Evolutionary conservation across 2,329 filamentous ascomycete species (phyloP), one percentile per base, ranked within the genome.

Genomic region (Lecanicillium sp.): DNA sequence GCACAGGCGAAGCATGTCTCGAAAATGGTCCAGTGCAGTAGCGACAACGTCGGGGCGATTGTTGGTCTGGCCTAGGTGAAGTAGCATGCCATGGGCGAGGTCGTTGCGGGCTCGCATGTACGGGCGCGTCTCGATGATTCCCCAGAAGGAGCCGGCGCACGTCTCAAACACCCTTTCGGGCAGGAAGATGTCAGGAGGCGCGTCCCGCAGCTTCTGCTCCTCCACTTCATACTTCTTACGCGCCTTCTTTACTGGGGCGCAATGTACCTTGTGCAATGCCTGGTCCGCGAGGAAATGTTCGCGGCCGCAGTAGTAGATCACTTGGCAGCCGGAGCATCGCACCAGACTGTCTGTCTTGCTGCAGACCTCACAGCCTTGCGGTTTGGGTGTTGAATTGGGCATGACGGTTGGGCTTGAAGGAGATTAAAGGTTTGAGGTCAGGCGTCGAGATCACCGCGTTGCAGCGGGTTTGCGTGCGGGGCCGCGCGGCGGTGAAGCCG

Each of bases 1-100:
- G 42, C 57, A 60, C 1, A 74, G 55, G 2, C 58, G 56, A 29
- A 74, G 39, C 57, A 73, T 62, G 35, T 68, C 67, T 33, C 55
- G 44, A 1, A 65, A 39, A 44, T 71, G 59, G 1, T 61, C 58
- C 3, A 71, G 48, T 3, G 56, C 54, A 13, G 54, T 47, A 34
- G 60, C 25, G 6, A 70, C 58, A n/a, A n/a, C n/a, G n/a, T n/a
- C n/a, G n/a, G n/a, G n/a, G n/a, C n/a, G n/a, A 0, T 62, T 61
- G 6, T 15, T 61, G 44, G 12, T 31, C 0, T 56, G 59, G 11
- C 60, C 46, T 9, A 47, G 48, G 15, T 4, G n/a, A 18, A 54
- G 36, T 2, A 74, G 44, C 17, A 52, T 15, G 1, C 48, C 43
- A 14, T 62, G 49, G 4, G 56, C 55, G 3, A 66, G 40, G 0